Percentiles rank a stretch among this genome's conserved stretches.
Conservation (phyloP, 2,329 filamentous ascomycete species). For the Calonectria pseudoreteaudii region DNA sequence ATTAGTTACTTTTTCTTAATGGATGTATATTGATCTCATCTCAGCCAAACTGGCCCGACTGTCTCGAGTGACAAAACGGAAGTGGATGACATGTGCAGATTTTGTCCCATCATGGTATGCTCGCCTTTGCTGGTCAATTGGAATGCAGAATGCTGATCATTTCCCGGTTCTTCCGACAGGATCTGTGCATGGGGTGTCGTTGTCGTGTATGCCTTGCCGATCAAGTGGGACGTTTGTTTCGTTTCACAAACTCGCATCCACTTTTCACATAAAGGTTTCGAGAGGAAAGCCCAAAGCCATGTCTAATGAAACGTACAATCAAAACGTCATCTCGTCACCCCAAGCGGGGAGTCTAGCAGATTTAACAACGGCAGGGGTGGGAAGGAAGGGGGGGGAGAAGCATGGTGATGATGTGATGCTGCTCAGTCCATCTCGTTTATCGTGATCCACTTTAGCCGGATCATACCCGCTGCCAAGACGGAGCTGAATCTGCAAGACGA, state of each 20-base stretch:
- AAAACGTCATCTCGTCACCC: neutral
- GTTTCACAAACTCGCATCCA: neutral
- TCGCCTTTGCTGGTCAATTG: neutral
- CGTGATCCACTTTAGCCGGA: conserved; percentile 3
- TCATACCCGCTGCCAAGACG: conserved; percentile 9
- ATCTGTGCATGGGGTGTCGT: neutral
- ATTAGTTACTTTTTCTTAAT: conserved; percentile 1
- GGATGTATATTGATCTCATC: conserved; percentile 5
- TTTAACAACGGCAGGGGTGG: neutral
- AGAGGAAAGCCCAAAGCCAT: neutral
- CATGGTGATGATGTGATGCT: neutral
- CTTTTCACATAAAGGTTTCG: neutral
- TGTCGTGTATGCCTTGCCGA: neutral
- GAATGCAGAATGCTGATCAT: conserved; percentile 8
- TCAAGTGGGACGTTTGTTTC: neutral
- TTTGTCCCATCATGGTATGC: neutral
- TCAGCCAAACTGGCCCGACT: neutral
- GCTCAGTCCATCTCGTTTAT: conserved; percentile 2
- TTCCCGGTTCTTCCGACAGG: neutral
- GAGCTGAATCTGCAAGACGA: conserved; percentile 16
- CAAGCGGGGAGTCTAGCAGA: neutral
- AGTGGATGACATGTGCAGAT: neutral
- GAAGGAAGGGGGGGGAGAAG: no score
- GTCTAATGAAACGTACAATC: neutral
- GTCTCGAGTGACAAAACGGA: neutral